Evolutionary conservation across 2,329 filamentous ascomycete species (phyloP), one percentile per base, ranked within the genome.

Genomic region (Phaeophleospora eucalypticola): DNA sequence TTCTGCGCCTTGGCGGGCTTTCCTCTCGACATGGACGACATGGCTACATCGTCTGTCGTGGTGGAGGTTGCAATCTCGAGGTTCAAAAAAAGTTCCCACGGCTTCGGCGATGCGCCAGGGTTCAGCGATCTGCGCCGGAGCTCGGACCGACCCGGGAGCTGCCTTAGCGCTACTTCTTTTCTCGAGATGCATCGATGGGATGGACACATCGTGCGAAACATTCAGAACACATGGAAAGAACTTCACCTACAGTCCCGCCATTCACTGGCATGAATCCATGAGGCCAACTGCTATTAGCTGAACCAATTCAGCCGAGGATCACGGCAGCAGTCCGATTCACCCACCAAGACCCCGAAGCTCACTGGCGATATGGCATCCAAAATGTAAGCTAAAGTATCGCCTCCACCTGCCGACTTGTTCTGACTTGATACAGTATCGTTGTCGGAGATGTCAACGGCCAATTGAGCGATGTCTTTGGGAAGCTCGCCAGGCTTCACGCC

Each of bases 391-490:
- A n/a, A n/a, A n/a, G n/a, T n/a, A n/a, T n/a, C n/a, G n/a, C n/a
- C n/a, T n/a, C n/a, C n/a, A n/a, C n/a, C n/a, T n/a, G n/a, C n/a
- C n/a, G n/a, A n/a, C n/a, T n/a, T n/a, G n/a, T n/a, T n/a, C 19
- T 34, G 18, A 7, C 32, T 41, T 41, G 38, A 4, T 15, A 16
- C 33, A 89, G 85, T 48, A 83, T 93, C 59, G 88, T 96, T 33
- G 73, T 95, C 51, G 93, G 93, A 47, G 83, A 83, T 64, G 77
- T 95, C 54, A 84, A 89, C 64, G 91, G 91, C 60, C 82, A 87
- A 63, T 78, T 96, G 43, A 76, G 80, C 53, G 68, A 83, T 10
- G 83, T 86, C 8, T 88, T 98, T 65, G 76, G 41, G 50, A 98
- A 96, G 69, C 73, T 97, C 16, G 76, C 83, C 7, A 79, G 81